These are phyloP conservation scores for Priceomyces haplophilus DNA, from an alignment of 805 yeast genomes.

Conservation along the genomic window DNA sequence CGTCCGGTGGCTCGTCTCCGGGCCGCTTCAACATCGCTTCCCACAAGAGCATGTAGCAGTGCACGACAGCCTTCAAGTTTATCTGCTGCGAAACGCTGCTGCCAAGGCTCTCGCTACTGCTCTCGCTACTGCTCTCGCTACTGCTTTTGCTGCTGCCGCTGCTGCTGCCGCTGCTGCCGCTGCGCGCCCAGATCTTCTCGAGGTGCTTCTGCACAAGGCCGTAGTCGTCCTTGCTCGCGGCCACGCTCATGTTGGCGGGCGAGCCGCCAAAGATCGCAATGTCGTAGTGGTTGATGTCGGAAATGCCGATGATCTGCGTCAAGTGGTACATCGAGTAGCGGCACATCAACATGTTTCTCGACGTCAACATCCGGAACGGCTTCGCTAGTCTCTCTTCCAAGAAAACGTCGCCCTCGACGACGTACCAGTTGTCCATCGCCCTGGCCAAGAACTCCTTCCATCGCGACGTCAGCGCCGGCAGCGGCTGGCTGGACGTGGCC, in stretches of 20 bases:
- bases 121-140: too few species aligned
- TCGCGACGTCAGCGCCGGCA: constrained; percentile 34
- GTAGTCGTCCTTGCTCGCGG: constrained; percentile 34
- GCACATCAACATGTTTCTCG: constrained; percentile 36
- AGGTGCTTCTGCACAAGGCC: constrained; percentile 32
- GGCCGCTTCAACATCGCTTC: constrained; percentile 31
- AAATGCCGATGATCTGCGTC: constrained; percentile 58
- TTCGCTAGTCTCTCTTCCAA: background rate
- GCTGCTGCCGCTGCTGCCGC: too few species aligned
- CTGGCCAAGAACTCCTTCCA: constrained; percentile 73
- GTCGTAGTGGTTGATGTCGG: constrained; percentile 74
- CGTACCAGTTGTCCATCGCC: constrained; percentile 57
- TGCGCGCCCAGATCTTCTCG: constrained; percentile 35
- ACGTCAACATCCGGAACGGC: background rate
- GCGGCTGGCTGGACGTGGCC: constrained; percentile 17
- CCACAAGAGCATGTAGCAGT: constrained; percentile 41
- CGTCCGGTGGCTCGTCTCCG: constrained; percentile 26
- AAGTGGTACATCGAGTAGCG: constrained; percentile 68
- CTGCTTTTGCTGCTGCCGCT: too few species aligned
- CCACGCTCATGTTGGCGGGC: constrained; percentile 65
- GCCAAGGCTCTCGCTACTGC: too few species aligned
- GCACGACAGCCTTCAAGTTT: constrained; percentile 35
- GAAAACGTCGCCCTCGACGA: constrained; percentile 31
- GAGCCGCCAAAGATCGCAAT: constrained; percentile 78
- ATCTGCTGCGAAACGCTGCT: constrained; percentile 23